Percentiles rank a stretch among this genome's conserved stretches.
phyloP scores from a whole-genome alignment of 1,139 yeast genomes.

The Pichia norvegensis region DNA sequence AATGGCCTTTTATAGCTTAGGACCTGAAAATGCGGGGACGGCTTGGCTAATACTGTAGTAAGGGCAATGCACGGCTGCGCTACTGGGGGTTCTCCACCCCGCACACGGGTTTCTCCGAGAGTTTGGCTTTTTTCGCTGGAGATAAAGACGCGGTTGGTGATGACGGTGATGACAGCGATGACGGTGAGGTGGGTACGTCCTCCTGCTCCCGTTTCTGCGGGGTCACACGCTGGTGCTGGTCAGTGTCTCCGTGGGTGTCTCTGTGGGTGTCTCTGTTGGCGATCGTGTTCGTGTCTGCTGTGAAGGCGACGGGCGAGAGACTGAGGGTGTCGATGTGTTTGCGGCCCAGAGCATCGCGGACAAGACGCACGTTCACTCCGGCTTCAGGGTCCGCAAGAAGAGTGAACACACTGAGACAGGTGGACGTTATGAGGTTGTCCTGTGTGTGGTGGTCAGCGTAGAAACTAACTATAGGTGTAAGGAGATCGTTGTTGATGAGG shows the following conservation, averaged over 20 bases:
- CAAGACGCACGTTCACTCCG: constrained; percentile 36
- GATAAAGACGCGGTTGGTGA: too few species aligned
- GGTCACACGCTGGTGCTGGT: neutral
- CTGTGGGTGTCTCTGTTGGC: too few species aligned
- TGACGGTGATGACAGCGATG: too few species aligned
- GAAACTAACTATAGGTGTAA: neutral
- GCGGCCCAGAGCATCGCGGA: constrained; percentile 43
- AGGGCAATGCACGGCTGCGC: too few species aligned
- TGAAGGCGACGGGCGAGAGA: neutral
- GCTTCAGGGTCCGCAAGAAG: constrained; percentile 35
- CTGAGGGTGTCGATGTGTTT: neutral
- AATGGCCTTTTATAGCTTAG: too few species aligned
- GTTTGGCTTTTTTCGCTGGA: neutral
- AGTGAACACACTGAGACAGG: constrained; percentile 66
- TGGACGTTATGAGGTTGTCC: constrained; percentile 65
- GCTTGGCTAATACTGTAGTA: too few species aligned
- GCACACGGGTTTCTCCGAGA: neutral
- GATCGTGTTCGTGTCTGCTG: neutral
- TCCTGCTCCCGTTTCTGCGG: neutral
- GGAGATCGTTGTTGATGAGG: constrained; percentile 38
- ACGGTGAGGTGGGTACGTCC: neutral
- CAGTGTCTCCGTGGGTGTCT: neutral
- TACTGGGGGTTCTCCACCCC: too few species aligned
- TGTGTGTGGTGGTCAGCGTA: constrained; percentile 29
- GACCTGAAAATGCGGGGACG: too few species aligned